Percentiles rank a stretch among this genome's conserved stretches.
These are phyloP conservation scores for Scheffersomyces parashehatae DNA, from an alignment of 1,139 yeast genomes.

Conservation along the genomic window DNA sequence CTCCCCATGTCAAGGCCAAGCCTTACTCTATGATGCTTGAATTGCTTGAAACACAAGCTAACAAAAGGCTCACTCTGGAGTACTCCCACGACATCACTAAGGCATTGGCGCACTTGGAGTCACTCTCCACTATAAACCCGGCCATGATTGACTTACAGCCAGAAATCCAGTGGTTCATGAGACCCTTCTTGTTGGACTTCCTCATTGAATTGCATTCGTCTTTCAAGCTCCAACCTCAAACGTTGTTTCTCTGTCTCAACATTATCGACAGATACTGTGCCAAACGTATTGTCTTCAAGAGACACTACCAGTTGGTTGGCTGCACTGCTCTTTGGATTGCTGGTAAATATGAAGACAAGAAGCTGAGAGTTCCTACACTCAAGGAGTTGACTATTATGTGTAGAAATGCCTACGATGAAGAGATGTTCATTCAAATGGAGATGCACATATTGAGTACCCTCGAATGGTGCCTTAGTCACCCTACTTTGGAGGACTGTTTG, in stretches of 20 bases:
- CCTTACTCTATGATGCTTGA: conserved; percentile 47
- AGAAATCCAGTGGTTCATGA: conserved; percentile 89
- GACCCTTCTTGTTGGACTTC: conserved; percentile 84
- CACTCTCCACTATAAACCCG: conserved; percentile 46
- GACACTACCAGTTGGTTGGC: conserved; percentile 91
- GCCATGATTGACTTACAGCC: conserved; percentile 88
- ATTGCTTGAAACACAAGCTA: conserved; percentile 47
- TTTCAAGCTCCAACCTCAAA: conserved; percentile 73
- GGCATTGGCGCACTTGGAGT: conserved; percentile 33
- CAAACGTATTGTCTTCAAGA: conserved; percentile 83
- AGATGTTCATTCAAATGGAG: conserved; percentile 96
- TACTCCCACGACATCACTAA: conserved; percentile 35
- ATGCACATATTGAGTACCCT: conserved; percentile 81
- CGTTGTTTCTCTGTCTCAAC: conserved; percentile 76
- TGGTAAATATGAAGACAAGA: conserved; percentile 88
- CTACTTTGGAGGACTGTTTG: conserved; percentile 61
- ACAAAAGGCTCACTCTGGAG: conserved; percentile 42
- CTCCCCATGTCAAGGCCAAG: conserved; percentile 36
- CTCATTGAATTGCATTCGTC: conserved; percentile 79
- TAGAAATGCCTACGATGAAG: conserved; percentile 80
- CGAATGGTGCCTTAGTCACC: conserved; percentile 76
- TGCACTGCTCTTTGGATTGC: conserved; percentile 96
- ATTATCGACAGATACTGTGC: conserved; percentile 91
- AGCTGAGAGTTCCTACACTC: conserved; percentile 78
- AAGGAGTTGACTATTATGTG: conserved; percentile 78